Evolutionary conservation across 805 yeast genomes (phyloP), one percentile per base, ranked within the genome.

Genomic region (Candida insectalens): DNA sequence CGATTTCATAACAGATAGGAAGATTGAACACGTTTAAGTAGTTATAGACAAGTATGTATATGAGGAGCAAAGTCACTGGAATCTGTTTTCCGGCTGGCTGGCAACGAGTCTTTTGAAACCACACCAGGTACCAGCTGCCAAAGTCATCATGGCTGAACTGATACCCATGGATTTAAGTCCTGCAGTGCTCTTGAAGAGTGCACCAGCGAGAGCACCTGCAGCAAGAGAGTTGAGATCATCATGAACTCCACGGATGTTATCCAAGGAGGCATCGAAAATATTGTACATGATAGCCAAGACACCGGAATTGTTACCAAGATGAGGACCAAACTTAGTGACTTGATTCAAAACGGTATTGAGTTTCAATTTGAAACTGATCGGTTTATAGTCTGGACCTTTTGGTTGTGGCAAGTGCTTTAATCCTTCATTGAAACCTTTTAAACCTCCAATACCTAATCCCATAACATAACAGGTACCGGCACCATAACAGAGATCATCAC

Each of bases 401-500:
- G 51, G 57, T 18, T 39, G 44, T 27, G 94, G 92, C 36, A 92
- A 67, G 55, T 76, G 75, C 41, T 70, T 69, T 36, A 92, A 50
- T 41, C 98, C 97, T 59, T 89, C 96, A 39, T 75, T 72, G 40
- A 88, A 63, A 39, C 98, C 98, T 50, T 76, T 80, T 10, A 77
- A 61, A 39, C 98, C 98, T 60, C 98, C 98, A 29, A 75, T 40
- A 23, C 94, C 94, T 44, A 92, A 69, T 28, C 95, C 94, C 21
- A 82, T 47, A 45, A 92, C 68, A 55, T 92, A 92, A 34, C 87
- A 85, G 5, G 95, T 77, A 60, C 98, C 98, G 8, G 97, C 82
- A 47, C 98, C 98, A 60, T 92, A 92, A 71, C 96, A 87, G 44
- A 92, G 69, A 63, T 92, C 97, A 58, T 92, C 98, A 12, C 87